Evolutionary conservation across 148 eudicot species (phyloP), one percentile per base, ranked within the genome.

Genomic region (Suaeda aralocaspica): DNA sequence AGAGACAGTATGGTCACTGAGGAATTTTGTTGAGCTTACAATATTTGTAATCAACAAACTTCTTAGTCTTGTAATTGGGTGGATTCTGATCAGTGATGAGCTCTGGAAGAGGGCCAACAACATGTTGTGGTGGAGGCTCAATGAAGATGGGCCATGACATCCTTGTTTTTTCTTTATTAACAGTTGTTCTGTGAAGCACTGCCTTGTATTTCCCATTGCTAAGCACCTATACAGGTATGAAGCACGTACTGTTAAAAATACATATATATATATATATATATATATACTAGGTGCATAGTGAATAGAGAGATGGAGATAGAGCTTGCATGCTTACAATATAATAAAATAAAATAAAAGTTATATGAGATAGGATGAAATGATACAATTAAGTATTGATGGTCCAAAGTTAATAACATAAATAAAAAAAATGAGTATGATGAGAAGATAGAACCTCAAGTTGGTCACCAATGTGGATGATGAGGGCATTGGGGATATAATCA

Each of bases 131-230:
- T 39, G 95, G 86, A 15, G 95, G 97, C 69, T 92, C 92, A 39
- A 92, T 62, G 73, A 92, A 89, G 42, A 92, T 85, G 0, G 97
- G 95, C 95, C 97, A 92, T 33, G 97, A 92, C 92, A 92, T 89
- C 72, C 97, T 84, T n/a, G 92, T 82, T 59, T 72, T 72, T 3
- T 89, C 88, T 74, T 87, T 89, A 82, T 76, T 86, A 36, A 92
- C 95, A 0, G 84, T 83, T 41, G 95, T 72, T 68, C 95, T 78
- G 64, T 92, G 97, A 6, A 72, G 68, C 28, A 89, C 92, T 0
- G 89, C 83, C 79, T 92, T 92, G 80, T 87, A 89, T 48, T 81
- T 84, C 21, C 89, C 92, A 75, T 92, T 89, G 90, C 97, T 92
- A 36, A 89, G 31, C n/a, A n/a, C n/a, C n/a, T n/a, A n/a, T n/a